phyloP scores from a whole-genome alignment of 1,284 basidiomycete genomes.

The Ceratobasidium sp. region DNA sequence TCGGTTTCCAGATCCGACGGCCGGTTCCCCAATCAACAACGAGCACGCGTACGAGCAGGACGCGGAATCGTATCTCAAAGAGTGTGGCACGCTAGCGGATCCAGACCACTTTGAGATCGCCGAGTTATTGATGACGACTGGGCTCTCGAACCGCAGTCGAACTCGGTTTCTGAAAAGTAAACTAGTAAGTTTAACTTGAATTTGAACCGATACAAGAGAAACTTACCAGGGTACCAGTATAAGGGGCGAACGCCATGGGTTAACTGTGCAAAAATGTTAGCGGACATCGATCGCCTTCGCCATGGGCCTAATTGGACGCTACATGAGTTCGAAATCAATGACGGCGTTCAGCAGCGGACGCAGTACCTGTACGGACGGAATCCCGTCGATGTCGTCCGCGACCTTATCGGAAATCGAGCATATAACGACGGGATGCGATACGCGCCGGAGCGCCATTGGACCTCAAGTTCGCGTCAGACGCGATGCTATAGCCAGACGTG shows the following conservation, averaged over 20 bases:
- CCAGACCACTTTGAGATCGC: conserved; percentile 1
- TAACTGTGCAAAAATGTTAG: not conserved
- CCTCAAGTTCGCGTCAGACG: not conserved
- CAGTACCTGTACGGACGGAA: not conserved
- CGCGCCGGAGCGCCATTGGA: conserved; percentile 23
- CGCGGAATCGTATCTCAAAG: conserved; percentile 7
- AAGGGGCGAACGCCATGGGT: conserved; percentile 1
- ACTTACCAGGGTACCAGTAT: conserved; percentile 3
- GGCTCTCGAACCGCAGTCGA: not conserved
- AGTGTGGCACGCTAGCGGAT: not conserved
- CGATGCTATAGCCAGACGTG: conserved; percentile 16
- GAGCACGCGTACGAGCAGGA: too few relatives aligned
- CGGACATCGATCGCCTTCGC: not conserved
- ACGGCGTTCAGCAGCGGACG: not conserved
- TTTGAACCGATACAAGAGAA: not conserved
- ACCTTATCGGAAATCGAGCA: not conserved
- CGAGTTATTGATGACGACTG: conserved; percentile 13
- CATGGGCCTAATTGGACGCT: conserved; percentile 11
- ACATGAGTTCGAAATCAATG: not conserved
- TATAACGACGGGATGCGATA: conserved; percentile 8
- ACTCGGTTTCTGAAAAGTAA: conserved; percentile 16
- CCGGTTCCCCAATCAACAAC: too few relatives aligned
- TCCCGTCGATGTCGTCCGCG: conserved; percentile 1
- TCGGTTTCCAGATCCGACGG: too few relatives aligned
- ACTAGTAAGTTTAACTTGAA: not conserved